Evolutionary conservation across 495 filamentous ascomycete species (phyloP).

Genomic region (Talaromyces borbonicus): DNA sequence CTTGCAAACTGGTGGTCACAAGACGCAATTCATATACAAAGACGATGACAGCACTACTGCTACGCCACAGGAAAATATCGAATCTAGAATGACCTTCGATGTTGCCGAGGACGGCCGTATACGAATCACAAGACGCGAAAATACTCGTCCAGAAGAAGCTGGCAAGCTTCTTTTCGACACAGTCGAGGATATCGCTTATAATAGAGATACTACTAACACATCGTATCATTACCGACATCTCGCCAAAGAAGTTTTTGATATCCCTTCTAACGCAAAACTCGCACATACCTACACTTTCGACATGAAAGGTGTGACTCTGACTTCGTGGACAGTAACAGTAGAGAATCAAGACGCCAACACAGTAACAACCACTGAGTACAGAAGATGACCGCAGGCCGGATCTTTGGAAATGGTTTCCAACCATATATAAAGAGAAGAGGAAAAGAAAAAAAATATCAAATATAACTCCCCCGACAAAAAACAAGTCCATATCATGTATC

Average conservation of each 20-base stretch:
- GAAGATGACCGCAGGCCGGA: not conserved
- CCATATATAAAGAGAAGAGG: not conserved
- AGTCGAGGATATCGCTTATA: not conserved
- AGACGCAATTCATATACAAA: constrained; percentile 25
- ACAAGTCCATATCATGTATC: not conserved
- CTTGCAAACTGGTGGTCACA: constrained; percentile 11
- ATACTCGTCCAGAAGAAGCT: no score
- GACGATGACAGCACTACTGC: constrained; percentile 11
- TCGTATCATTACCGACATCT: constrained; percentile 7
- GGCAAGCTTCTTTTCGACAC: constrained; percentile 4
- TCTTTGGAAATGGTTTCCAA: no score
- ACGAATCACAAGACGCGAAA: constrained; percentile 8
- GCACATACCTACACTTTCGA: constrained; percentile 19
- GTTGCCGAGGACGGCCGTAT: not conserved
- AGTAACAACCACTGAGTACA: not conserved
- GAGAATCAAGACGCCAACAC: not conserved
- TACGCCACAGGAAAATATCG: not conserved
- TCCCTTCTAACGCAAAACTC: not conserved
- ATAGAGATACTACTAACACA: not conserved
- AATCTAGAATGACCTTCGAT: not conserved
- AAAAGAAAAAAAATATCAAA: not conserved
- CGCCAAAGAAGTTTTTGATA: not conserved
- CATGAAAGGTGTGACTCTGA: constrained; percentile 25
- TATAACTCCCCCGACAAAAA: not conserved
- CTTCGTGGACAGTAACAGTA: constrained; percentile 15